Base-by-base conservation (phyloP, 441 rosid genomes). In the Croton setiger region DNA sequence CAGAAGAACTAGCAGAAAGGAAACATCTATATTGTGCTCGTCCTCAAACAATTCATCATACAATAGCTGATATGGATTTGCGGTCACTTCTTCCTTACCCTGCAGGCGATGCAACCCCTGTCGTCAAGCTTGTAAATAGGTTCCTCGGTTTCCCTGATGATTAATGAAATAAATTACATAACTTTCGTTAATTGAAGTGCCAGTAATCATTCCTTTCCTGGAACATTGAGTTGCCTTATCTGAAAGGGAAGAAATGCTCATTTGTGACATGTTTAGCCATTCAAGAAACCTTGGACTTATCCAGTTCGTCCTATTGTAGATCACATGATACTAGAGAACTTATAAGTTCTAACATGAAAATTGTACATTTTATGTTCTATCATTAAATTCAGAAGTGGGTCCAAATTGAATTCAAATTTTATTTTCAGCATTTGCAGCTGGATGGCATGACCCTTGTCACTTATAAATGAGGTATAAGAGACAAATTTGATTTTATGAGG, bases 121-220 rank as follows among this genome's bases (percentile, higher is more conserved):
- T 91, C 61, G 87, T 85, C 17, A 84, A 73, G 39, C 80, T 80
- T 56, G 81, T 93, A 64, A 79, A 87, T 73, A 84, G 78, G 73
- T 86, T 87, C 69, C 85, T 90, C 0, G 96, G 97, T 20, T 87
- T 88, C 71, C 90, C 89, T 13, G 97, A 88, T 61, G 98, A 90
- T 55, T 92, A 82, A 81, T 53, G 66, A 71, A 70, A 6, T 6
- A 43, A 43, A 5, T n/a, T 47, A 45, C 62, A 17, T 48, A 45
- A 31, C 36, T 21, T 13, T 36, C 35, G 39, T 48, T 66, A 54
- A 13, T 31, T 49, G 4, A 20, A 41, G 23, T 39, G 43, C 33
- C 41, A 21, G 2, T 36, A 39, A 21, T 12, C 23, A 67, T 33
- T 15, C 52, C 4, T 39, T 44, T 43, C 69, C 48, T 8, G 39